A percentile compares a stretch with the other conserved stretches of the same genome.
These are phyloP conservation scores for Neoarthrinium moseri DNA, from an alignment of 2,329 filamentous ascomycete species.

Conservation along the genomic window DNA sequence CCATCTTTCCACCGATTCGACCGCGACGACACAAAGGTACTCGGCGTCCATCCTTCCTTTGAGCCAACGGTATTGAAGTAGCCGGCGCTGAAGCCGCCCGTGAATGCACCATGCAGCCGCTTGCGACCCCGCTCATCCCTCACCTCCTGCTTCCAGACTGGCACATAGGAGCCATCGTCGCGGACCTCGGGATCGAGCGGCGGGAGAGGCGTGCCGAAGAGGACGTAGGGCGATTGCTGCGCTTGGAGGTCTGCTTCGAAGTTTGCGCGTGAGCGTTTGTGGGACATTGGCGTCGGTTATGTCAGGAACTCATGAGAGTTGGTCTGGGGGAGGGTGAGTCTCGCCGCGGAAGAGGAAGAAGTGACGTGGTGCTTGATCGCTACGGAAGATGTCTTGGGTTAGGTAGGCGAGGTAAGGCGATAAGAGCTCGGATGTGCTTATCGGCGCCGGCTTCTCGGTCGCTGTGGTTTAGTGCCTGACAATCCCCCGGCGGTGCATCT, in stretches of 20 bases:
- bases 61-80: constrained; percentile 99
- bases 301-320: too few species aligned
- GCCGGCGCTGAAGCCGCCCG: constrained; percentile 93
- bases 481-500: too few species aligned
- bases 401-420: too few species aligned
- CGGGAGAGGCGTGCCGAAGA: constrained; percentile 84
- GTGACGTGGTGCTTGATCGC: too few species aligned
- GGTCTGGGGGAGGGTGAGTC: too few species aligned
- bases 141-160: constrained; percentile 98
- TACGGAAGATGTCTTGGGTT: too few species aligned
- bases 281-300: constrained; percentile 73
- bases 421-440: too few species aligned
- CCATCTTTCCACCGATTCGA: constrained; percentile 54
- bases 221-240: constrained; percentile 69
- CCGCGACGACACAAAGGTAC: constrained; percentile 88
- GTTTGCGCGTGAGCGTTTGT: constrained; percentile 74
- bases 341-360: too few species aligned
- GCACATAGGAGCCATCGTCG: constrained; percentile 90
- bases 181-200: constrained; percentile 71
- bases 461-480: too few species aligned
- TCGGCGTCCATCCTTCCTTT: constrained; percentile 95
- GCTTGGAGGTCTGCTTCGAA: constrained; percentile 74
- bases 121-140: constrained; percentile 89
- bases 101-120: constrained; percentile 92
- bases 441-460: too few species aligned